Conservation (phyloP, 495 filamentous ascomycete species). For the Wilcoxina mikolae region DNA sequence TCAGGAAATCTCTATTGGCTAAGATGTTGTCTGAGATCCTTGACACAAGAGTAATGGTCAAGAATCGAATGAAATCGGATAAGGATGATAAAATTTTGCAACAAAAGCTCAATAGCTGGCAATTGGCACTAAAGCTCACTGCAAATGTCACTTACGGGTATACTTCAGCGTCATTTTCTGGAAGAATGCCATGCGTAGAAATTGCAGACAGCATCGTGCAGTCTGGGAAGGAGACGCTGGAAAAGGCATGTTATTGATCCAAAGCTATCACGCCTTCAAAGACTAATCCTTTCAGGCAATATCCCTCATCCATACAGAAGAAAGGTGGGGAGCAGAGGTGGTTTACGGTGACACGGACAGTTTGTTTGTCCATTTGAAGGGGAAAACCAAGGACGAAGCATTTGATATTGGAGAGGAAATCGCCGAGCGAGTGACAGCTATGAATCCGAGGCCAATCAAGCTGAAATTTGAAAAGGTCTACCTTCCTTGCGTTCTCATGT, state of each 20-base stretch:
- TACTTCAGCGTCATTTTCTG: conserved; percentile 87
- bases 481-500: conserved; percentile 78
- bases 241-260: conserved; percentile 38
- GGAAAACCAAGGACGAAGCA: conserved; percentile 70
- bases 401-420: conserved; percentile 91
- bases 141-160: conserved; percentile 98
- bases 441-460: conserved; percentile 85
- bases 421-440: conserved; percentile 69
- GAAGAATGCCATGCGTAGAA: conserved; percentile 92
- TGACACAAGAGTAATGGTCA: conserved; percentile 96
- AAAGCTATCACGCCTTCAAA: neutral
- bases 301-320: conserved; percentile 73
- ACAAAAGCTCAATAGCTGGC: conserved; percentile 79
- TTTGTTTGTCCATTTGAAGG: conserved; percentile 82
- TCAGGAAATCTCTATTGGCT: conserved; percentile 79
- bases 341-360: conserved; percentile 98
- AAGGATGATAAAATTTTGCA: conserved; percentile 81
- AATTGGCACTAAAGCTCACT: conserved; percentile 89
- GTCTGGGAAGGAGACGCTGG: conserved; percentile 81
- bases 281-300: conserved; percentile 41
- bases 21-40: conserved; percentile 96
- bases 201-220: conserved; percentile 98
- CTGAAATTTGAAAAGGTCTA: conserved; percentile 99
- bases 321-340: conserved; percentile 82
- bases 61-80: conserved; percentile 88